Conservation (phyloP, 352 stramenopile species). For the Phytophthora fragariaefolia region DNA sequence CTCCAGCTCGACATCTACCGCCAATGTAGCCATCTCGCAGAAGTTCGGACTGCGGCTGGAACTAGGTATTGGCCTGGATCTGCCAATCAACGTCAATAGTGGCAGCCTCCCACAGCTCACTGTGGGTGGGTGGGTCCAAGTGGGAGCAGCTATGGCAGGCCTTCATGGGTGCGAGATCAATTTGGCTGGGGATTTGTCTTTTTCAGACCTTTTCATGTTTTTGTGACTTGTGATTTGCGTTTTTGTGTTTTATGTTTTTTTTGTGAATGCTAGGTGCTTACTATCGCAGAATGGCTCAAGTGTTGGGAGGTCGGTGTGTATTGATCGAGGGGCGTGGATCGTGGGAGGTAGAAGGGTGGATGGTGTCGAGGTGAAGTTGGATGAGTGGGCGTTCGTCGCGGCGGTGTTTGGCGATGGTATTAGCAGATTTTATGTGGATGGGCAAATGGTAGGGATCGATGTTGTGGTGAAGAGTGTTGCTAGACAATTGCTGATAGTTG, state of each 20-base stretch:
- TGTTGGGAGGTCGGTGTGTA: conserved; percentile 47
- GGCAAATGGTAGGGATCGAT: conserved; percentile 34
- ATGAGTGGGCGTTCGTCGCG: conserved; percentile 52
- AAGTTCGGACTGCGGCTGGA: conserved; percentile 36
- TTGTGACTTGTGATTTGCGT: neutral
- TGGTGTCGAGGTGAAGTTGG: conserved; percentile 11
- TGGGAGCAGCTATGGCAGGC: conserved; percentile 20
- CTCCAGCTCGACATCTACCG: neutral
- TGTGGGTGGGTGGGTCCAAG: conserved; percentile 51
- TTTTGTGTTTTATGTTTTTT: neutral
- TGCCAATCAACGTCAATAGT: conserved; percentile 41
- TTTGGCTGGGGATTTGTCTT: neutral
- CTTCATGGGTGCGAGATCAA: conserved; percentile 25
- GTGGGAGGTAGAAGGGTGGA: conserved; percentile 21
- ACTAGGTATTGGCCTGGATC: conserved; percentile 36
- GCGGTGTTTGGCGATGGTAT: conserved; percentile 39
- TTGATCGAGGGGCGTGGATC: conserved; percentile 42
- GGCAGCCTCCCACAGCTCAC: conserved; percentile 39
- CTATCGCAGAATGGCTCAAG: conserved; percentile 52
- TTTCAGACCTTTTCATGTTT: neutral
- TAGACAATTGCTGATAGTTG: conserved; percentile 29
- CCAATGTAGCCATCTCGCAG: neutral
- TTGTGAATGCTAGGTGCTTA: conserved; percentile 58
- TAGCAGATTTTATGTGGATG: conserved; percentile 32
- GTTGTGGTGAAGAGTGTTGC: conserved; percentile 23